These are phyloP conservation scores for Cinnamomum micranthum DNA, from an alignment of 164 flowering plant genomes.

Conservation along the genomic window DNA sequence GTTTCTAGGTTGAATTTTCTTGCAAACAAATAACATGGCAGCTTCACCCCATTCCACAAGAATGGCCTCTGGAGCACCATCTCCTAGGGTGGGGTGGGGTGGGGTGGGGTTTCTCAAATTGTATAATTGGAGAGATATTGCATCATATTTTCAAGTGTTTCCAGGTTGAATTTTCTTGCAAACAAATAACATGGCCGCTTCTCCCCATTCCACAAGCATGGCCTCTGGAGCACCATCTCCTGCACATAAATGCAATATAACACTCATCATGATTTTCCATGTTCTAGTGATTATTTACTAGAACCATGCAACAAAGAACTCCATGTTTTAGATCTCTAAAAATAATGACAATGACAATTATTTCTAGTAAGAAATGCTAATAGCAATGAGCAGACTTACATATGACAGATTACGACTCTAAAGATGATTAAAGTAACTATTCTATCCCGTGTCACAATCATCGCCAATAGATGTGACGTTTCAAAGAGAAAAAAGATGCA, in stretches of 20 bases:
- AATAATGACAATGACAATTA: too few relatives aligned
- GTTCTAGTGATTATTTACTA: too few relatives aligned
- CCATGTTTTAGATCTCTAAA: too few relatives aligned
- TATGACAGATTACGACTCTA: too few relatives aligned
- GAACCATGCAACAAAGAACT: too few relatives aligned
- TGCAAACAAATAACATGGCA: slow-evolving; percentile 78
- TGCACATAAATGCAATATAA: slow-evolving; percentile 19
- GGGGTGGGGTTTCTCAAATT: slow-evolving; percentile 20
- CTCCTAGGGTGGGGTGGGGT: slow-evolving; percentile 24
- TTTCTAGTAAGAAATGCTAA: too few relatives aligned
- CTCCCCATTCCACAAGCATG: slow-evolving; percentile 75
- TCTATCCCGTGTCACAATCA: too few relatives aligned
- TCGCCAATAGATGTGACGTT: too few relatives aligned
- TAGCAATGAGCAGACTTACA: too few relatives aligned
- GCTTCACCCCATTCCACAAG: slow-evolving; percentile 67
- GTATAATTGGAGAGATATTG: slow-evolving; percentile 59
- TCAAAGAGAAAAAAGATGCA: too few relatives aligned
- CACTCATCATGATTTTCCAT: too few relatives aligned
- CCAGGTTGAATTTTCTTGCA: slow-evolving; percentile 77
- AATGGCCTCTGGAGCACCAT: slow-evolving; percentile 40
- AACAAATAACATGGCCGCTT: slow-evolving; percentile 73
- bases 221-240: slow-evolving; percentile 35
- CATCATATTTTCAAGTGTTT: slow-evolving; percentile 49
- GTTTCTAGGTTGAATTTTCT: slow-evolving; percentile 76
- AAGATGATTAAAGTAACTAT: too few relatives aligned